A percentile compares a stretch with the other conserved stretches of the same genome.
Conservation (phyloP, 1,139 yeast species). For the Sugiyamaella xylanicola region DNA sequence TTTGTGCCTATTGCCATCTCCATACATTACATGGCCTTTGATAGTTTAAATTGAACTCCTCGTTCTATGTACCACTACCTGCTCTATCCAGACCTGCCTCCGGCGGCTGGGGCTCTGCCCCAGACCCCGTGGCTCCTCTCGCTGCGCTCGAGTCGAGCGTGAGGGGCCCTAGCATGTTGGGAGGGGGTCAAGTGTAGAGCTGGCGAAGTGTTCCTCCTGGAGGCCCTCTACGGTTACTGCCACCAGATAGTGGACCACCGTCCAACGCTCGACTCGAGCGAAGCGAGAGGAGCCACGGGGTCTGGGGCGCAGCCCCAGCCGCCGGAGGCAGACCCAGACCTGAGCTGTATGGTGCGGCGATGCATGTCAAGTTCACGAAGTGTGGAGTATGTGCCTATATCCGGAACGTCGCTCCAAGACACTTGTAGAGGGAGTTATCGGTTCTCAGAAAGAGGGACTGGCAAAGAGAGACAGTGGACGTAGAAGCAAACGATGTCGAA, state of each 20-base stretch:
- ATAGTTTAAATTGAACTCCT: not conserved
- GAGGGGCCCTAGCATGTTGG: not conserved
- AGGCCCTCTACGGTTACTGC: too few relatives aligned
- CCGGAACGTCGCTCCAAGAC: too few relatives aligned
- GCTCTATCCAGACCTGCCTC: not conserved
- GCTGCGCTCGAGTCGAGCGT: not conserved
- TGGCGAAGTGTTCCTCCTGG: too few relatives aligned
- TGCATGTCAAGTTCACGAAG: not conserved
- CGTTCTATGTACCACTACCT: not conserved
- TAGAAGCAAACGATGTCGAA: conserved; percentile 40
- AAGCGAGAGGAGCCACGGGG: not conserved
- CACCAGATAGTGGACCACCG: too few relatives aligned
- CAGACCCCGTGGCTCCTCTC: not conserved
- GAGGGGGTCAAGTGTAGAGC: too few relatives aligned
- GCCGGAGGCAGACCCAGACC: not conserved
- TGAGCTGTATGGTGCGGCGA: conserved; percentile 2
- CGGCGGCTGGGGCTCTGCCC: not conserved
- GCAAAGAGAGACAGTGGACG: not conserved
- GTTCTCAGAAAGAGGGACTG: too few relatives aligned
- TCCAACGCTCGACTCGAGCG: not conserved
- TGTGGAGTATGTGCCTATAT: not conserved
- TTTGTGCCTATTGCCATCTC: not conserved
- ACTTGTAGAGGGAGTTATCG: too few relatives aligned
- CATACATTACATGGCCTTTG: not conserved
- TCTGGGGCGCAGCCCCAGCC: not conserved